Conservation (phyloP, 306 rosid genomes). For the Castanea sativa region DNA sequence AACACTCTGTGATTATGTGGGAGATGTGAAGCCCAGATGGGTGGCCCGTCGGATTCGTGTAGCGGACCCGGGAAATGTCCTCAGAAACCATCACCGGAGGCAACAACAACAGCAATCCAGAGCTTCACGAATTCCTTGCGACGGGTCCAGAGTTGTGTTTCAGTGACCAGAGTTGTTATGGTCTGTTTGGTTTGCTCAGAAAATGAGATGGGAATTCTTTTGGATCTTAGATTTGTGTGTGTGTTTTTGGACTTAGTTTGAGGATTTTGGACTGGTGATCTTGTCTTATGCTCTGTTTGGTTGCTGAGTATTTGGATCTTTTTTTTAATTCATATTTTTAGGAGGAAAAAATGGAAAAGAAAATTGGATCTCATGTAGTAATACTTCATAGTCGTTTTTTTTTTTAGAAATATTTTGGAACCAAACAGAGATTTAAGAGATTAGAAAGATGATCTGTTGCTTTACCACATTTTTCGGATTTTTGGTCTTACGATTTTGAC, state of each 20-base stretch:
- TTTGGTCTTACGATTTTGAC: neutral
- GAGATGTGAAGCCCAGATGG: conserved; percentile 79
- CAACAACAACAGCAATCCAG: conserved; percentile 36
- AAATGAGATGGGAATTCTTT: neutral
- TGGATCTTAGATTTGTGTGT: conserved; percentile 15
- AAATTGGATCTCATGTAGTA: neutral
- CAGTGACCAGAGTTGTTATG: conserved; percentile 17
- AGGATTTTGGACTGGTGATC: neutral
- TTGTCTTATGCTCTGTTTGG: neutral
- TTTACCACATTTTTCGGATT: neutral
- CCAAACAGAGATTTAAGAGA: too few relatives aligned
- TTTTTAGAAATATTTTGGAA: too few relatives aligned
- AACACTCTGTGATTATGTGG: conserved; percentile 63
- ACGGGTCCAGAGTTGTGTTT: conserved; percentile 59
- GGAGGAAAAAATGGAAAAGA: neutral
- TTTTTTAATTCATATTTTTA: neutral
- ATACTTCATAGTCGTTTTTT: too few relatives aligned
- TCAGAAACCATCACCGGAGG: conserved; percentile 65
- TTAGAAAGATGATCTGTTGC: neutral
- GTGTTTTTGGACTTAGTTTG: neutral
- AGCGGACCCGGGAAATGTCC: conserved; percentile 65
- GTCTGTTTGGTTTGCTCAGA: conserved; percentile 25
- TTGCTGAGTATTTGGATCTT: neutral
- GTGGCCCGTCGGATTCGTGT: conserved; percentile 71
- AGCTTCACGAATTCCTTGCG: conserved; percentile 64